A percentile compares a stretch with the other conserved stretches of the same genome.
Evolutionary conservation across 2,329 filamentous ascomycete species (phyloP).

Genomic region (Calonectria pauciramosa): DNA sequence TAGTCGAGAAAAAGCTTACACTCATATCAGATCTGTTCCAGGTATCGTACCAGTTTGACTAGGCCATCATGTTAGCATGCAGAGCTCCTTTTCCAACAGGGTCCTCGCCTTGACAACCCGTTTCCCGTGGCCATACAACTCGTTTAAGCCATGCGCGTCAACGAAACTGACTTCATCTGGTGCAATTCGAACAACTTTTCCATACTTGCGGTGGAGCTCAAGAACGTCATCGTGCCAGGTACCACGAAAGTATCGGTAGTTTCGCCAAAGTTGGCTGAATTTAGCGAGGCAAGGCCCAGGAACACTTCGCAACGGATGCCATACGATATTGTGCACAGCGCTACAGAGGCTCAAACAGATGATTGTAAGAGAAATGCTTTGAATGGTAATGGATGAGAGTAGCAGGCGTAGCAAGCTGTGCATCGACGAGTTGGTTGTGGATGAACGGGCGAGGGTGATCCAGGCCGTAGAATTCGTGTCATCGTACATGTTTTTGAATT

Average conservation of each 20-base stretch:
- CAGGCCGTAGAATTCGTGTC: not conserved
- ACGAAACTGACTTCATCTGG: conserved; percentile 29
- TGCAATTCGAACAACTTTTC: conserved; percentile 27
- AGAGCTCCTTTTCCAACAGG: not conserved
- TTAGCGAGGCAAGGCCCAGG: conserved; percentile 19
- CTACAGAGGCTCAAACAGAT: not conserved
- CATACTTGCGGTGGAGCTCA: conserved; percentile 17
- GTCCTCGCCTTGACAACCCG: conserved; percentile 12
- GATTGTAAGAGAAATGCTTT: not conserved
- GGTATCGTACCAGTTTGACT: conserved; percentile 24
- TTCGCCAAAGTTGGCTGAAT: conserved; percentile 12
- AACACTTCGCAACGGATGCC: conserved; percentile 14
- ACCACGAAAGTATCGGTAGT: conserved; percentile 22
- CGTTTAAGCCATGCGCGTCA: not conserved
- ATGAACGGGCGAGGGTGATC: not conserved
- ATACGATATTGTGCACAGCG: not conserved
- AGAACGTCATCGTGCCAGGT: conserved; percentile 28
- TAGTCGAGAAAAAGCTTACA: conserved; percentile 26
- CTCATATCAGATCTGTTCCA: conserved; percentile 31
- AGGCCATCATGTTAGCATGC: not conserved
- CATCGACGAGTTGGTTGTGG: not conserved
- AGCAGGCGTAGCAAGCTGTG: not conserved
- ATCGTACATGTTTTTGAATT: not conserved
- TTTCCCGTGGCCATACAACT: conserved; percentile 25
- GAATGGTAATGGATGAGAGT: not conserved